Conservation (phyloP, 805 yeast species). For the Candida andamanensis region DNA sequence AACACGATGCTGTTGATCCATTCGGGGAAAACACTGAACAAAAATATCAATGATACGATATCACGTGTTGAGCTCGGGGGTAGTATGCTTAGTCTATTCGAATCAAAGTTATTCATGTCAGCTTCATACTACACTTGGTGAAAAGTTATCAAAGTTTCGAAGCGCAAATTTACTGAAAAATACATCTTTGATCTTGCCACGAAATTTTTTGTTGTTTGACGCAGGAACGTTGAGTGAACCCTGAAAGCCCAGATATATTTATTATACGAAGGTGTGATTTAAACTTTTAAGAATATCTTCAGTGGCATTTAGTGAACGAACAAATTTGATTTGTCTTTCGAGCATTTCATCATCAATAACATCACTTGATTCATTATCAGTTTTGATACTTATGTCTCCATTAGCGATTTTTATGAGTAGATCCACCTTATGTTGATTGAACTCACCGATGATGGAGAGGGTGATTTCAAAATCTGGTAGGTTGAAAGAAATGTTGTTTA, state of each 20-base stretch:
- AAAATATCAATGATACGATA: conserved; percentile 26
- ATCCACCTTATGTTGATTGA: conserved; percentile 8
- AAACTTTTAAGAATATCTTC: conserved; percentile 23
- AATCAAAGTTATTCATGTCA: conserved; percentile 4
- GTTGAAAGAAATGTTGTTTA: conserved; percentile 17
- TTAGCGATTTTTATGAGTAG: conserved; percentile 22
- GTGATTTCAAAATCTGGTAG: conserved; percentile 2
- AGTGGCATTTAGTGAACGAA: conserved; percentile 23
- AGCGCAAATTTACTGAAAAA: not conserved
- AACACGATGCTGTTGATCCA: conserved; percentile 12
- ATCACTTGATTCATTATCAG: conserved; percentile 13
- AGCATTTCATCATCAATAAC: conserved; percentile 17
- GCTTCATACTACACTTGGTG: too few relatives aligned
- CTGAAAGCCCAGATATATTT: not conserved
- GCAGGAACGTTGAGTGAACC: too few relatives aligned
- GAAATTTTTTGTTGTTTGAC: too few relatives aligned
- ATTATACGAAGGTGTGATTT: conserved; percentile 1
- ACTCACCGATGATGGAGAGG: conserved; percentile 2
- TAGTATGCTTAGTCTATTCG: conserved; percentile 8
- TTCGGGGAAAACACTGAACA: conserved; percentile 24
- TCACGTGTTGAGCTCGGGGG: conserved; percentile 26
- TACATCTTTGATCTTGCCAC: conserved; percentile 1
- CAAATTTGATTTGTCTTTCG: conserved; percentile 10
- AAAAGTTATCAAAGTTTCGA: not conserved
- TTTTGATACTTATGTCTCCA: conserved; percentile 16